Conservation (phyloP, 2,329 filamentous ascomycete species). For the Tolypocladium tropicale region DNA sequence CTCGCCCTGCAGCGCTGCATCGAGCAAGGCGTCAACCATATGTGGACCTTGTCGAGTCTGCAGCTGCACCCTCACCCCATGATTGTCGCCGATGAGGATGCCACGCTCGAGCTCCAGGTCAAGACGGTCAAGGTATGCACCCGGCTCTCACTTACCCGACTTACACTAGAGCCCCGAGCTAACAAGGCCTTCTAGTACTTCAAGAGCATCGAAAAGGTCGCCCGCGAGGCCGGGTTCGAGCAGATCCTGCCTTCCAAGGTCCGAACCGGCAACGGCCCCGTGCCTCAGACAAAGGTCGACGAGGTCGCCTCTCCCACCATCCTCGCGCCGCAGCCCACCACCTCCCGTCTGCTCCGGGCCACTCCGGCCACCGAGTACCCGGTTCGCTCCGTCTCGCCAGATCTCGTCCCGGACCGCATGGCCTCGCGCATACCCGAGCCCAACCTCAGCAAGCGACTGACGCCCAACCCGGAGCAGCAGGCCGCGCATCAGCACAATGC, state of each 20-base stretch:
- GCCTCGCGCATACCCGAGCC: constrained; percentile 44
- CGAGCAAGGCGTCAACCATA: constrained; percentile 76
- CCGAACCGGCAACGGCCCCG: constrained; percentile 37
- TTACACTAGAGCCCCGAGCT: not conserved
- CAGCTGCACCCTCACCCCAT: constrained; percentile 75
- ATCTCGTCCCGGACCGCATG: constrained; percentile 54
- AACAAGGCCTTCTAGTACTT: constrained; percentile 42
- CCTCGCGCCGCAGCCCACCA: constrained; percentile 43
- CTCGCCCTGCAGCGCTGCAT: constrained; percentile 70
- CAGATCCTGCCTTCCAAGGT: constrained; percentile 47
- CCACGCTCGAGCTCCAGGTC: constrained; percentile 61
- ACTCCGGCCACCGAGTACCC: constrained; percentile 46
- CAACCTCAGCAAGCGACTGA: constrained; percentile 31
- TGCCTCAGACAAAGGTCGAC: constrained; percentile 30
- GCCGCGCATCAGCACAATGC: constrained; percentile 7
- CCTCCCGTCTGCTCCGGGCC: constrained; percentile 42
- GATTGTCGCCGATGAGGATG: constrained; percentile 76
- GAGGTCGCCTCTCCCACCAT: constrained; percentile 35
- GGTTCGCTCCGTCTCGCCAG: constrained; percentile 44
- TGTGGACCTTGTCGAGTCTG: constrained; percentile 78
- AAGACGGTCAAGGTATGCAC: constrained; percentile 54
- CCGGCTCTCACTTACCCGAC: not conserved
- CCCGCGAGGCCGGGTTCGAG: constrained; percentile 44
- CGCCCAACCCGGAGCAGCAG: constrained; percentile 38
- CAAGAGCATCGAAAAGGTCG: constrained; percentile 59